Evolutionary conservation across 169 alveolate species (phyloP), one percentile per base, ranked within the genome.

Genomic region (Plasmodium fragile): DNA sequence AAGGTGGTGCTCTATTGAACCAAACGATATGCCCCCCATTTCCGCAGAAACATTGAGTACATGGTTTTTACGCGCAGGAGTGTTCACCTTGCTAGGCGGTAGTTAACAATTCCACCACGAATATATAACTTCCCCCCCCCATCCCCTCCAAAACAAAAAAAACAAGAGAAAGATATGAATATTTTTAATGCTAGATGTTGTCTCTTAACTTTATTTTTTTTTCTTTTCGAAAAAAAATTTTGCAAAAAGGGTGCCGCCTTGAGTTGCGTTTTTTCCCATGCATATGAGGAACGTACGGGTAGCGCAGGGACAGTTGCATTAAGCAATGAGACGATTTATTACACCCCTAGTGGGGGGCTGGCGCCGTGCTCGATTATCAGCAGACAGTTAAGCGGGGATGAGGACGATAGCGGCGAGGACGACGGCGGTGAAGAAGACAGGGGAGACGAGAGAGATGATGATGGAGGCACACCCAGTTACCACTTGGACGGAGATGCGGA

Each of bases 151-250:
- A 45, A 43, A 52, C 30, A 28, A 49, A 30, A 30, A 28, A 52
- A 52, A 22, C 5, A 55, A 81, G 30, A 70, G 43, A 39, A 52
- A 84, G 93, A 84, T 52, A 84, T 84, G 83, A 73, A 84, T 73
- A 84, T 65, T 45, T 49, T 84, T 45, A 73, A 84, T 84, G 43
- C 78, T 41, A 36, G 93, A 49, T 73, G 69, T 25, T 84, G 43
- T 13, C n/a, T 84, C 25, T 75, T 84, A 32, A 53, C 78, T 84
- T 73, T 84, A 34, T 84, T 73, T 75, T 73, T 84, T 84, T 72
- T 84, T 16, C 65, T 73, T 41, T 18, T 84, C 39, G 84, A 84
- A 52, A 73, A 84, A 25, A 39, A 72, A 69, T 72, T 84, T 73
- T 32, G 43, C 80, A 53, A 30, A 28, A 72, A 52, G 13, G 45